Evolutionary conservation across 2,329 filamentous ascomycete species (phyloP).

Genomic region (Tolypocladium sp.): DNA sequence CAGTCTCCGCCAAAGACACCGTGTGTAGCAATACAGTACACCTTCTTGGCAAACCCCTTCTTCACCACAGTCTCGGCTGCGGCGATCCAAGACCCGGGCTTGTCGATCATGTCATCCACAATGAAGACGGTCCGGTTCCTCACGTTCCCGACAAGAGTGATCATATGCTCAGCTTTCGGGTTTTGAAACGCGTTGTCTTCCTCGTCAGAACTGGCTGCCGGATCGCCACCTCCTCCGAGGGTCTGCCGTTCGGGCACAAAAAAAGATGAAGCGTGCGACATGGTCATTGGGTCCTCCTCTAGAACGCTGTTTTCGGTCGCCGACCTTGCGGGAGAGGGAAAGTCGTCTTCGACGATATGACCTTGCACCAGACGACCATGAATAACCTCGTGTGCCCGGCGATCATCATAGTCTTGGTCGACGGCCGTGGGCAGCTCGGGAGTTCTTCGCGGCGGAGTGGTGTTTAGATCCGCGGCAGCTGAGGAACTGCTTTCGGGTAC

Average conservation of each 20-base stretch:
- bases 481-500: slow-evolving; percentile 5
- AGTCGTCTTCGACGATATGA: slow-evolving; percentile 91
- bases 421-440: slow-evolving; percentile 21
- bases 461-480: slow-evolving; percentile 7
- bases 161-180: slow-evolving; percentile 80
- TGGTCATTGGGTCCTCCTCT: slow-evolving; percentile 73
- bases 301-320: slow-evolving; percentile 55
- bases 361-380: slow-evolving; percentile 86
- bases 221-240: slow-evolving; percentile 78
- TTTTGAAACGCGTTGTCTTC: slow-evolving; percentile 85
- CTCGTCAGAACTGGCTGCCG: slow-evolving; percentile 74
- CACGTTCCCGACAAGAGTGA: slow-evolving; percentile 95
- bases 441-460: slow-evolving; percentile 13
- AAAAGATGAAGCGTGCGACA: slow-evolving; percentile 71
- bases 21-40: slow-evolving; percentile 96
- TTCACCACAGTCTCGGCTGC: slow-evolving; percentile 96
- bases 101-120: slow-evolving; percentile 98
- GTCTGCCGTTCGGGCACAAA: slow-evolving; percentile 61
- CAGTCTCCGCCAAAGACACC: slow-evolving; percentile 88
- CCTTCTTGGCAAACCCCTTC: slow-evolving; percentile 80
- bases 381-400: slow-evolving; percentile 80
- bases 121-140: slow-evolving; percentile 83
- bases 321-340: slow-evolving; percentile 67
- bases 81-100: slow-evolving; percentile 92
- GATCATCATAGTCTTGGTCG: slow-evolving; percentile 58